phyloP scores from a whole-genome alignment of 2,329 filamentous ascomycete genomes.

The Rosellinia necatrix region DNA sequence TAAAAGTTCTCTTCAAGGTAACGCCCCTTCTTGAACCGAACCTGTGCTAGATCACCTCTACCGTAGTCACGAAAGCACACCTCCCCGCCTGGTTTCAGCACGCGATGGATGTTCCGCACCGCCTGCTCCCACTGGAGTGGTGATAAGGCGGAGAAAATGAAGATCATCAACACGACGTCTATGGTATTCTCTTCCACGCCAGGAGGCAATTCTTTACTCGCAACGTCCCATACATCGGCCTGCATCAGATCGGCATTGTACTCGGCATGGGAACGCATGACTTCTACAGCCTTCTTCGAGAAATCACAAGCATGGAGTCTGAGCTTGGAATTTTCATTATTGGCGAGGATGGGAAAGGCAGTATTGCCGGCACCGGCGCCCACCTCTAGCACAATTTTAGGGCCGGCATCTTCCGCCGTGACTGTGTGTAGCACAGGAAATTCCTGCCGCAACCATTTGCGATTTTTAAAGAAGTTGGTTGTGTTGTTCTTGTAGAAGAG shows the following conservation, averaged over 20 bases:
- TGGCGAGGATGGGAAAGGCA: slow-evolving; percentile 84
- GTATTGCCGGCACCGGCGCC: slow-evolving; percentile 96
- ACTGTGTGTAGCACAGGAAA: slow-evolving; percentile 86
- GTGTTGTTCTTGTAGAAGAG: slow-evolving; percentile 98
- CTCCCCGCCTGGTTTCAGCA: slow-evolving; percentile 90
- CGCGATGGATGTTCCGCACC: slow-evolving; percentile 76
- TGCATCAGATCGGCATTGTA: slow-evolving; percentile 76
- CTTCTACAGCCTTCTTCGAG: slow-evolving; percentile 90
- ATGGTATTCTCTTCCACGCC: slow-evolving; percentile 78
- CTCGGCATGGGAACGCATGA: slow-evolving; percentile 80
- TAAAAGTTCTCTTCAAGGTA: slow-evolving; percentile 98
- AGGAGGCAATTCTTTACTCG: slow-evolving; percentile 73
- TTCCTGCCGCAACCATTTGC: slow-evolving; percentile 96
- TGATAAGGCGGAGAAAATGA: slow-evolving; percentile 92
- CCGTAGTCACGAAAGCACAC: slow-evolving; percentile 97
- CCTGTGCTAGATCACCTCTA: slow-evolving; percentile 91
- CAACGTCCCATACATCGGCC: slow-evolving; percentile 94
- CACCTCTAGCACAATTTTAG: slow-evolving; percentile 79
- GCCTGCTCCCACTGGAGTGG: slow-evolving; percentile 84
- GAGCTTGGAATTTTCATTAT: slow-evolving; percentile 80
- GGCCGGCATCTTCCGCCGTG: slow-evolving; percentile 70
- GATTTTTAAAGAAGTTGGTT: slow-evolving; percentile 97
- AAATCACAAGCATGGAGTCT: slow-evolving; percentile 96
- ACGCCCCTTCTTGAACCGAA: slow-evolving; percentile 92
- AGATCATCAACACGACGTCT: slow-evolving; percentile 92